Evolutionary conservation across 106 monocot species (phyloP).

Genomic region (Agapanthus africanus): DNA sequence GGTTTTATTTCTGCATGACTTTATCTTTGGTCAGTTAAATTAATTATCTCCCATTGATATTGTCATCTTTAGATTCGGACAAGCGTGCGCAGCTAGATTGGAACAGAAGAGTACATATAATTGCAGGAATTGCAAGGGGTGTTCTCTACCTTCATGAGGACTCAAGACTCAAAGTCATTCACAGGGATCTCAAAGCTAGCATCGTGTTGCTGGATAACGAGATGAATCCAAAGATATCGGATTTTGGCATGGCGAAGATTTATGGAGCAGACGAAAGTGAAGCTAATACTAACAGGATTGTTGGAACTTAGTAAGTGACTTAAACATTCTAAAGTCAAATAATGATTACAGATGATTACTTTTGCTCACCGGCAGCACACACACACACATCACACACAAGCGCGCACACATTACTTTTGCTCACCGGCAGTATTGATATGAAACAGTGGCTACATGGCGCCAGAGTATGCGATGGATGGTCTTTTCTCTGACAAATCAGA

Average conservation of each 20-base stretch:
- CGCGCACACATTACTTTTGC: not conserved
- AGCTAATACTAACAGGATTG: conserved; percentile 24
- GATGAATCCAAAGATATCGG: conserved; percentile 50
- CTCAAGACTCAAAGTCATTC: too few species aligned
- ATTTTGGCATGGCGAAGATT: conserved; percentile 50
- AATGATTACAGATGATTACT: too few species aligned
- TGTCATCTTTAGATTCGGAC: conserved; percentile 21
- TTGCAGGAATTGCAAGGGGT: conserved; percentile 33
- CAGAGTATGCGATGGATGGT: conserved; percentile 4
- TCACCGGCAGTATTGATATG: not conserved
- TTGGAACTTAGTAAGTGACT: conserved; percentile 33
- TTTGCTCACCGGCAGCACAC: too few species aligned
- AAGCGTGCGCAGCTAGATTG: conserved; percentile 35
- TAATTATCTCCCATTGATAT: not conserved
- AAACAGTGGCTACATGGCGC: conserved; percentile 56
- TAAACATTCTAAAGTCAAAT: not conserved
- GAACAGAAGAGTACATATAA: conserved; percentile 33
- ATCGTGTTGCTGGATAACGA: conserved; percentile 28
- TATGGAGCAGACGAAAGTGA: conserved; percentile 19
- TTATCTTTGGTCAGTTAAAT: conserved; percentile 36
- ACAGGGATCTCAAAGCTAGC: conserved; percentile 40
- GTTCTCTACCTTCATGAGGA: conserved; percentile 51
- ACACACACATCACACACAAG: too few species aligned
- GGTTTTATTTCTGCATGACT: conserved; percentile 37
- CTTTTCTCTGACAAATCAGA: conserved; percentile 2